These are phyloP conservation scores for Fusarium penzigii DNA, from an alignment of 2,329 filamentous ascomycete species.

Conservation along the genomic window DNA sequence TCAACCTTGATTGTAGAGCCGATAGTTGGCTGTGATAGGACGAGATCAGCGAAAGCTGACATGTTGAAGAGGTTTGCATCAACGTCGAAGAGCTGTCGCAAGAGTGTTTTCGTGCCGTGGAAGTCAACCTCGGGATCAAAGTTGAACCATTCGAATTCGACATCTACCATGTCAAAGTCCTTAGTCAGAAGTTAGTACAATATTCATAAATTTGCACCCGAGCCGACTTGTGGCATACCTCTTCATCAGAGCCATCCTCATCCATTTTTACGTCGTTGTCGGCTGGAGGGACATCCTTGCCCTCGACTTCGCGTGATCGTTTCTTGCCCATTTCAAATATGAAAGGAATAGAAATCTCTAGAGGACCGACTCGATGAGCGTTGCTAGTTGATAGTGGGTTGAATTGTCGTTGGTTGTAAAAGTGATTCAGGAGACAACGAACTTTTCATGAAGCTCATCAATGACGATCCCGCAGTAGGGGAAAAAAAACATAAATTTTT, in stretches of 20 bases:
- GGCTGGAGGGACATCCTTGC: conserved; percentile 39
- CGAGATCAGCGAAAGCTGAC: conserved; percentile 80
- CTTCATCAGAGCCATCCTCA: conserved; percentile 55
- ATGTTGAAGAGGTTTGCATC: conserved; percentile 86
- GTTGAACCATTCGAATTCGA: conserved; percentile 99
- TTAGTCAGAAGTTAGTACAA: conserved; percentile 38
- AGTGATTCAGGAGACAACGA: too few species aligned
- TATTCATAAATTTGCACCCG: neutral
- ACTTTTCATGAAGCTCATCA: neutral
- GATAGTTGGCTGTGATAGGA: conserved; percentile 82
- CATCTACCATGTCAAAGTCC: conserved; percentile 90
- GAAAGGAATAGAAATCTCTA: neutral
- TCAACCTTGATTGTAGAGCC: conserved; percentile 98
- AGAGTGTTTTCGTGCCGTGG: conserved; percentile 85
- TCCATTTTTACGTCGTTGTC: conserved; percentile 50
- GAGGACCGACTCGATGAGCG: too few species aligned
- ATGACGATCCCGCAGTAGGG: neutral
- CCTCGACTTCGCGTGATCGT: conserved; percentile 48
- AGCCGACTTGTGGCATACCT: conserved; percentile 40
- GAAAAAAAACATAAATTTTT: conserved; percentile 35
- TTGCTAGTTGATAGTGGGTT: too few species aligned
- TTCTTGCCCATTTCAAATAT: conserved; percentile 49
- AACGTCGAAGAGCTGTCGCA: conserved; percentile 89
- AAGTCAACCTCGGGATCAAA: conserved; percentile 89
- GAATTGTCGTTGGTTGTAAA: too few species aligned